These are phyloP conservation scores for Globisporangium ultimum DNA, from an alignment of 352 stramenopile genomes.

Conservation along the genomic window DNA sequence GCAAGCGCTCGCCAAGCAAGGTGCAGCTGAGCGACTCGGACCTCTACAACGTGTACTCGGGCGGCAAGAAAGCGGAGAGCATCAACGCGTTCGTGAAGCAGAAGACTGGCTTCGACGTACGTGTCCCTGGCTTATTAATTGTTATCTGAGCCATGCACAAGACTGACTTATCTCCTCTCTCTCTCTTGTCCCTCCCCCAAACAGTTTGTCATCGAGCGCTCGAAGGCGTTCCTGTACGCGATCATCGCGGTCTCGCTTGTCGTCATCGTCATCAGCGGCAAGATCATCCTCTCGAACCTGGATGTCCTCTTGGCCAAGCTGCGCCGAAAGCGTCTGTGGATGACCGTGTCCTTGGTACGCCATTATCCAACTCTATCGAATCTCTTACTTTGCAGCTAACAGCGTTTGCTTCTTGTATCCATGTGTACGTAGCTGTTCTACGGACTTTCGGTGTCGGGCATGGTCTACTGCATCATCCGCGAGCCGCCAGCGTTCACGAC, in stretches of 20 bases:
- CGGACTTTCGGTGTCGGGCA: conserved; percentile 81
- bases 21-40: conserved; percentile 43
- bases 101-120: conserved; percentile 80
- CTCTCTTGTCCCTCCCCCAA: neutral
- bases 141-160: too few relatives aligned
- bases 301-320: conserved; percentile 70
- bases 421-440: conserved; percentile 64
- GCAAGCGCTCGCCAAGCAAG: conserved; percentile 49
- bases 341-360: conserved; percentile 76
- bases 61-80: conserved; percentile 65
- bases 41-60: conserved; percentile 79
- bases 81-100: conserved; percentile 74
- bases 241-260: conserved; percentile 28
- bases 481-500: conserved; percentile 69
- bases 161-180: too few relatives aligned
- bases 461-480: conserved; percentile 90
- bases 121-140: neutral
- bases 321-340: conserved; percentile 81
- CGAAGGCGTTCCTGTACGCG: conserved; percentile 66
- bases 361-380: too few relatives aligned
- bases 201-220: conserved; percentile 59
- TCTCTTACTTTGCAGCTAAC: too few relatives aligned
- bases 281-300: conserved; percentile 64
- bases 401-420: neutral
- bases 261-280: conserved; percentile 34